Conservation (phyloP, 495 filamentous ascomycete species). For the Halenospora varia region DNA sequence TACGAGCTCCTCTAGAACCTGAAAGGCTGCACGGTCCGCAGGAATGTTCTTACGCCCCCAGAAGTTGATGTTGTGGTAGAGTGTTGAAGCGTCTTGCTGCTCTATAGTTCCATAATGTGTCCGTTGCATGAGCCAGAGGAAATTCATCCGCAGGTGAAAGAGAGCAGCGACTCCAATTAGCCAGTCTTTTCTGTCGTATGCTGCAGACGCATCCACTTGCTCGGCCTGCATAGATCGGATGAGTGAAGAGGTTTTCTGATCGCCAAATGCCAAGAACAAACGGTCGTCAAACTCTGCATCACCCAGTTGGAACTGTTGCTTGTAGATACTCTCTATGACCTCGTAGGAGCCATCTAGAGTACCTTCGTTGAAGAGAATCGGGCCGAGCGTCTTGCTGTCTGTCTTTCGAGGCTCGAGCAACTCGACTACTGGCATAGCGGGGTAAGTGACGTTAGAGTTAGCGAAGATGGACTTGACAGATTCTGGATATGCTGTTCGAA, state of each 20-base stretch:
- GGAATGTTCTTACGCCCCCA: conserved; percentile 12
- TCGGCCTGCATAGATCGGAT: conserved; percentile 10
- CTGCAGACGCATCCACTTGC: conserved; percentile 5
- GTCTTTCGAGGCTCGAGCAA: background rate
- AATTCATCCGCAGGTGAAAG: conserved; percentile 17
- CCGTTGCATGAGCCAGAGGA: conserved; percentile 8
- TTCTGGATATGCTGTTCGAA: conserved; percentile 3
- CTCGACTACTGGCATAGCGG: background rate
- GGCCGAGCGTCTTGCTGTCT: background rate
- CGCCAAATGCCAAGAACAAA: conserved; percentile 11
- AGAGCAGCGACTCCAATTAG: conserved; percentile 13
- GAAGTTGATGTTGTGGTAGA: conserved; percentile 14
- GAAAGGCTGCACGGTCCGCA: conserved; percentile 12
- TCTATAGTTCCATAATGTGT: conserved; percentile 12
- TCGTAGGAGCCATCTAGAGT: conserved; percentile 12
- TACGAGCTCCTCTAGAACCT: conserved; percentile 12
- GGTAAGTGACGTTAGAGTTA: background rate
- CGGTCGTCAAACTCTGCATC: conserved; percentile 10
- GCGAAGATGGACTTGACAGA: background rate
- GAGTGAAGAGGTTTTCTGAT: conserved; percentile 13
- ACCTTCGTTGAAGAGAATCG: conserved; percentile 2
- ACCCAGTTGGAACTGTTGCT: background rate
- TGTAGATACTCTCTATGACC: conserved; percentile 10
- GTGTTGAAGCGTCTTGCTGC: conserved; percentile 4
- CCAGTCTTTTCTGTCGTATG: conserved; percentile 14